These are phyloP conservation scores for Candida boleticola DNA, from an alignment of 805 yeast genomes.

Conservation along the genomic window DNA sequence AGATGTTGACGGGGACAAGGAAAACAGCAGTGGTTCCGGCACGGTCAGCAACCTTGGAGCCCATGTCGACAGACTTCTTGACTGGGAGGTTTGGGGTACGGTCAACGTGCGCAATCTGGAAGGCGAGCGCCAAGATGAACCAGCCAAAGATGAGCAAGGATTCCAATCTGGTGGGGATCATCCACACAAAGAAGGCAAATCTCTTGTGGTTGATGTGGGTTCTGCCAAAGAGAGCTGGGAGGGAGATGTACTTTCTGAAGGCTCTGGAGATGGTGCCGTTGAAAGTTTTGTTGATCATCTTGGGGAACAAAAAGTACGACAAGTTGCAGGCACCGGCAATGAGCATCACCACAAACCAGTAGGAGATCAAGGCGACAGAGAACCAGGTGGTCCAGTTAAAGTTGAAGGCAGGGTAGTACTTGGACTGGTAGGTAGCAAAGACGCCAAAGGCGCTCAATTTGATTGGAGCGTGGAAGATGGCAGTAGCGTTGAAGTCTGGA, in stretches of 20 bases:
- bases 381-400: constrained; percentile 25
- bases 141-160: constrained; percentile 36
- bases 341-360: constrained; percentile 40
- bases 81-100: constrained; percentile 13
- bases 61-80: constrained; percentile 15
- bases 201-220: constrained; percentile 11
- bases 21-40: constrained; percentile 51
- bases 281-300: constrained; percentile 10
- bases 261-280: constrained; percentile 17
- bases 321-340: constrained; percentile 26
- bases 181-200: constrained; percentile 7
- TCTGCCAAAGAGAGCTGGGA: constrained; percentile 16
- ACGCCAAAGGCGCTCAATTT: constrained; percentile 14
- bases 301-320: constrained; percentile 22
- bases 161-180: constrained; percentile 51
- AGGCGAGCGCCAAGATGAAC: constrained; percentile 18
- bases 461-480: constrained; percentile 18
- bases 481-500: neutral
- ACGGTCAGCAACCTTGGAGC: constrained; percentile 46
- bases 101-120: constrained; percentile 10
- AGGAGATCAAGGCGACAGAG: constrained; percentile 35
- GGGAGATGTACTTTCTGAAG: constrained; percentile 16
- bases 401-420: neutral
- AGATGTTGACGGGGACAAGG: constrained; percentile 53
- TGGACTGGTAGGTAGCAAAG: constrained; percentile 6